A percentile compares a stretch with the other conserved stretches of the same genome.
Conservation (phyloP, 139 green algal genomes). For the Chlorella sp. region DNA sequence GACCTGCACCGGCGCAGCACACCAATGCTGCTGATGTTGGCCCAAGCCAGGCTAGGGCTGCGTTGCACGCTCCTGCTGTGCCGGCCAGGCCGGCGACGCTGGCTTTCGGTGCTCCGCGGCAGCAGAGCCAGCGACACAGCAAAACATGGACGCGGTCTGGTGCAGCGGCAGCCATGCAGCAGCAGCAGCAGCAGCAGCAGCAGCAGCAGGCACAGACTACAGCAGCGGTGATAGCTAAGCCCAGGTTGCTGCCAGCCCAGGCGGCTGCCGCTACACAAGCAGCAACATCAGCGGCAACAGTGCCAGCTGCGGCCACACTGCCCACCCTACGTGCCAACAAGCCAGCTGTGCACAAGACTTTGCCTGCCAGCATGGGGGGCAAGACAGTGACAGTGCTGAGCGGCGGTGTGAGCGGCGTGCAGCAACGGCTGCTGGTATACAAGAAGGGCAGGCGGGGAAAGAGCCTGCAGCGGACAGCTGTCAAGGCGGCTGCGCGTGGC, state of each 20-base stretch:
- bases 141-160: not conserved
- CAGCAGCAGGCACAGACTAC: not conserved
- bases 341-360: no score
- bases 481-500: not conserved
- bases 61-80: not conserved
- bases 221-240: not conserved
- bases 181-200: not conserved
- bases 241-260: not conserved
- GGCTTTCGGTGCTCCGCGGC: not conserved
- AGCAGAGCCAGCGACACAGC: not conserved
- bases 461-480: slow-evolving; percentile 13
- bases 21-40: not conserved
- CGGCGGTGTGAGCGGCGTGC: not conserved
- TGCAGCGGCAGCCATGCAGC: not conserved
- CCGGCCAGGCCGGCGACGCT: not conserved
- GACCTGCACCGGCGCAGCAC: not conserved
- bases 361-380: not conserved
- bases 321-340: not conserved
- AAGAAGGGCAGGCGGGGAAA: slow-evolving; percentile 1
- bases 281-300: not conserved
- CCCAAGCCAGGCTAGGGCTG: not conserved
- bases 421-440: slow-evolving; percentile 34
- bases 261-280: not conserved
- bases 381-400: not conserved
- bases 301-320: not conserved